Evolutionary conservation across 2,329 filamentous ascomycete species (phyloP).

Genomic region (Colletotrichum viniferum): DNA sequence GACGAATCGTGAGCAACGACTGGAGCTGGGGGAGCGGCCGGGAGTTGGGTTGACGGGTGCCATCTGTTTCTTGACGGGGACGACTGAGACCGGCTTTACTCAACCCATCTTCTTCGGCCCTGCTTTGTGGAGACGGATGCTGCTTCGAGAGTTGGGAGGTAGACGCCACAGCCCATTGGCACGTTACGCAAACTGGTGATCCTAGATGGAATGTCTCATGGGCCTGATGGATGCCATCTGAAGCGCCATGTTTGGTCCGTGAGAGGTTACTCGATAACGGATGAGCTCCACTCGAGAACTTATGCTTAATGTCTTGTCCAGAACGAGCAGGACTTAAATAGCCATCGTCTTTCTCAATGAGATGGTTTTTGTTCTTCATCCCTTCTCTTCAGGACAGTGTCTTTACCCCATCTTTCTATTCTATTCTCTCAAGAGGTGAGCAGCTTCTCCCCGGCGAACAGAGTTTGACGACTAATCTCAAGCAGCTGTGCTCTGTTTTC

Average conservation of each 20-base stretch:
- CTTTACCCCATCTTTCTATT: slow-evolving; percentile 11
- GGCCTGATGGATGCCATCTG: slow-evolving; percentile 5
- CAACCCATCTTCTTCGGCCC: not conserved
- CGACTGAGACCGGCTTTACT: slow-evolving; percentile 6
- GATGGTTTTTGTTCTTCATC: not conserved
- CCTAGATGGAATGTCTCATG: slow-evolving; percentile 9
- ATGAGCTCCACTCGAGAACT: not conserved
- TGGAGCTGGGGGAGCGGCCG: not conserved
- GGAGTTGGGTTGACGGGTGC: slow-evolving; percentile 4
- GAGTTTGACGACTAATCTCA: not conserved
- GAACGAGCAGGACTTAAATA: slow-evolving; percentile 9
- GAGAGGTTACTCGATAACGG: not conserved
- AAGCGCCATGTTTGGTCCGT: not conserved
- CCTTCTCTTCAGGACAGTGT: slow-evolving; percentile 15
- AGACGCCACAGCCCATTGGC: not conserved
- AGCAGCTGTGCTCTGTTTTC: slow-evolving; percentile 33
- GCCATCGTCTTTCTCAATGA: not conserved
- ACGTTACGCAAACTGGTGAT: not conserved
- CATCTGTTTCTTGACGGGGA: slow-evolving; percentile 9
- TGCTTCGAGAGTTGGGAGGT: not conserved
- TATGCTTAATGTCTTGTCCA: slow-evolving; percentile 6
- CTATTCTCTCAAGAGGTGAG: slow-evolving; percentile 12
- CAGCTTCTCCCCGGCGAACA: not conserved
- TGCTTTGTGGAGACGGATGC: not conserved
- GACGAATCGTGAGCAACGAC: not conserved